Base-by-base conservation (phyloP, 2,329 filamentous ascomycete genomes). In the Aspergillus tubingensis region DNA sequence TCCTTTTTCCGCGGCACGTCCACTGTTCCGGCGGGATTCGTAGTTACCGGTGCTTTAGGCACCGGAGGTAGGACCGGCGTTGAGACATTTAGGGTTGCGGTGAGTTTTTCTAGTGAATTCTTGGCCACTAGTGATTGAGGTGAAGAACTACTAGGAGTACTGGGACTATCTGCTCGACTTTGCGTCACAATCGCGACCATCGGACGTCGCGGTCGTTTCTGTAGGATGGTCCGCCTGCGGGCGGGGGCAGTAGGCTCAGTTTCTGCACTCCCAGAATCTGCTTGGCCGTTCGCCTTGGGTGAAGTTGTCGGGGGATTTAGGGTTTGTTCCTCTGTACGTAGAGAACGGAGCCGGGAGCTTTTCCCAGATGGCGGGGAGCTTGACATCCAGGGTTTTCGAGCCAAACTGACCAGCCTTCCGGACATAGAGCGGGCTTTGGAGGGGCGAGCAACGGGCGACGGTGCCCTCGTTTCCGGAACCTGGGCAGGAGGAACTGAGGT, bases 1-100 rank as follows among this genome's bases (percentile, higher is more conserved):
- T 91, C 89, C 66, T 86, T 88, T 73, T 85, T 88, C 60, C 82
- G 82, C n/a, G 80, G 74, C 30, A 68, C 61, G 21, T 81, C 79
- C 13, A 66, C 48, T 48, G 58, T 67, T 54, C 70, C 60, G 48
- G 67, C 63, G 48, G 72, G 68, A 15, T 72, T 68, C 19, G 80
- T 78, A 7, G 76, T 77, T 27, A 80, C 77, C 2, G 74, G 74
- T 5, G 75, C 78, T 41, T 76, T 77, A 6, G 81, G 77, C 63
- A 83, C 68, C n/a, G 80, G 77, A 11, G 82, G 80, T 1, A 82
- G 71, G 60, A 79, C 78, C 11, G 79, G 79, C 1, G 76, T 79
- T 11, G 80, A 79, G 8, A 81, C 74, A 61, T 77, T 77, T 19
- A 76, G 66, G 25, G 73, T 70, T 21, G 74, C 68, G 49, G 78